Percentiles rank a stretch among this genome's conserved stretches.
These are phyloP conservation scores for Dictyostelium discoideum DNA, from an alignment of 78 protist genomes.

Conservation along the genomic window DNA sequence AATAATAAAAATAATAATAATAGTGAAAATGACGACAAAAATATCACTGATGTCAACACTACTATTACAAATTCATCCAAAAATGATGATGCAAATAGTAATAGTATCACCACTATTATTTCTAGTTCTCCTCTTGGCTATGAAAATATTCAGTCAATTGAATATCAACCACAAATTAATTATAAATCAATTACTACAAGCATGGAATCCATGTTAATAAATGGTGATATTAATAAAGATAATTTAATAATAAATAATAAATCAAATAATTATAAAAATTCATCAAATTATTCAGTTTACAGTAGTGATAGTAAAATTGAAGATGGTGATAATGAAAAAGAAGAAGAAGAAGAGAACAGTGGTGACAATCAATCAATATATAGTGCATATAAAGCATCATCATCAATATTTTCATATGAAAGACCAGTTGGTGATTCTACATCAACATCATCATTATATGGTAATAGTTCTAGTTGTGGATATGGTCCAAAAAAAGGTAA, in stretches of 20 bases:
- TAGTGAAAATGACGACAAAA: neutral
- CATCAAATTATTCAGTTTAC: neutral
- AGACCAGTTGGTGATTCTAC: neutral
- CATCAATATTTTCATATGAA: neutral
- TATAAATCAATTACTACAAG: constrained; percentile 14
- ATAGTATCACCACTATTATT: constrained; percentile 1
- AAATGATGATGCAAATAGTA: neutral
- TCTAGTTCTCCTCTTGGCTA: neutral
- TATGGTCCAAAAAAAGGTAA: neutral
- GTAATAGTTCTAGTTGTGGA: neutral
- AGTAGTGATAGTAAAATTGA: neutral
- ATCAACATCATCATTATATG: neutral
- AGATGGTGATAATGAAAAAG: neutral
- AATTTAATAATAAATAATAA: neutral
- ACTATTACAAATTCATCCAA: neutral
- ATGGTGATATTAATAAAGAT: neutral
- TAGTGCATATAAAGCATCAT: neutral
- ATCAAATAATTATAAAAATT: neutral
- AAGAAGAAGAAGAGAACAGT: neutral
- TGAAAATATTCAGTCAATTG: constrained; percentile 5
- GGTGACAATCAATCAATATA: neutral
- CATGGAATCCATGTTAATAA: neutral
- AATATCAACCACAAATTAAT: neutral
- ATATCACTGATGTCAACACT: neutral
- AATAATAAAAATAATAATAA: neutral